These are phyloP conservation scores for Fraxinus sp. DNA, from an alignment of 305 asterid species.

Conservation along the genomic window DNA sequence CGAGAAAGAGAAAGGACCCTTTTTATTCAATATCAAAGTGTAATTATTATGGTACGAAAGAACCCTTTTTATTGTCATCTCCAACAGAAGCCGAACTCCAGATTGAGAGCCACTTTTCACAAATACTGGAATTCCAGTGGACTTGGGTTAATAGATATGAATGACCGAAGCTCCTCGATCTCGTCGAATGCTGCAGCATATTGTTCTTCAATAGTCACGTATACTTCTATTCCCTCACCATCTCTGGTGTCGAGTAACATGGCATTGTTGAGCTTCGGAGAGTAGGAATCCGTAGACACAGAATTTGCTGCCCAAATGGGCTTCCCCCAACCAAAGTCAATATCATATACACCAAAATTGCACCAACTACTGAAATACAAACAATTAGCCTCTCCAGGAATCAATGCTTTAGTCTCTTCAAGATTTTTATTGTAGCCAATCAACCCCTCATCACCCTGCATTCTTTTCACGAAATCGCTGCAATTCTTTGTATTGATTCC, in stretches of 20 bases:
- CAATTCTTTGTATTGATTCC: conserved; percentile 26
- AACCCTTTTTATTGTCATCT: too few species aligned
- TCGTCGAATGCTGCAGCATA: conserved; percentile 17
- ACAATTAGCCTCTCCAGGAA: not conserved
- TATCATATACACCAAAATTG: not conserved
- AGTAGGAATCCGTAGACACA: conserved; percentile 30
- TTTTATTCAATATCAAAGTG: too few species aligned
- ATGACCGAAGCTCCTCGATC: not conserved
- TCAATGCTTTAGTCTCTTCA: conserved; percentile 29
- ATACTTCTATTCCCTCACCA: conserved; percentile 25
- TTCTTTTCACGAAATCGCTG: conserved; percentile 31
- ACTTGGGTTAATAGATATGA: conserved; percentile 1
- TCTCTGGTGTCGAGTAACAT: conserved; percentile 21
- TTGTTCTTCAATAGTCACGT: conserved; percentile 16
- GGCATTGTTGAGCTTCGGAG: conserved; percentile 36
- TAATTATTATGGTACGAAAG: too few species aligned
- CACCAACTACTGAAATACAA: not conserved
- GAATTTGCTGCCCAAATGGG: conserved; percentile 40
- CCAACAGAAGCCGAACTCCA: not conserved
- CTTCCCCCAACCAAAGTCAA: conserved; percentile 46
- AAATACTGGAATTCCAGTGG: not conserved
- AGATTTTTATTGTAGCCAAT: conserved; percentile 36
- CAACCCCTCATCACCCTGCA: conserved; percentile 38
- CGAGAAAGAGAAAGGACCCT: too few species aligned
- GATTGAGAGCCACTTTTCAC: not conserved